phyloP scores from a whole-genome alignment of 2,329 filamentous ascomycete species.

The Hymenoscyphus albidus region DNA sequence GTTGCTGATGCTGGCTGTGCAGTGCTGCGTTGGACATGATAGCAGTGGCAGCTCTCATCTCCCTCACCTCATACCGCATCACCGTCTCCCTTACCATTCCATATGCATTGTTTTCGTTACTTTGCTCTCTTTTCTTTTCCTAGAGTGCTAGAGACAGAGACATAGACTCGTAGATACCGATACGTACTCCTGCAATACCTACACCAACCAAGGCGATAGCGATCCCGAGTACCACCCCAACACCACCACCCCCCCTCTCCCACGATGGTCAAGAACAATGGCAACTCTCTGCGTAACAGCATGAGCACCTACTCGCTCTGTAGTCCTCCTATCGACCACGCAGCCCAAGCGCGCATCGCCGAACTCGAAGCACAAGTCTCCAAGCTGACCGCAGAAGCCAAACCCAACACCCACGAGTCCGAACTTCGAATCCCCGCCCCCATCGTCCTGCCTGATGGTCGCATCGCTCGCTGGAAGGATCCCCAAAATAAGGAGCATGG shows the following conservation, averaged over 20 bases:
- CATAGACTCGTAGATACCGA: too few species aligned
- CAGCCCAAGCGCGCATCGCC: conserved; percentile 18
- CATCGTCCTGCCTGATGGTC: not conserved
- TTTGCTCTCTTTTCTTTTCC: too few species aligned
- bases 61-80: too few species aligned
- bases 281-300: conserved; percentile 25
- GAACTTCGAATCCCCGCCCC: not conserved
- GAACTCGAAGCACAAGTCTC: conserved; percentile 20
- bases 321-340: conserved; percentile 13
- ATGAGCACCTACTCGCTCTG: conserved; percentile 23
- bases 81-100: too few species aligned
- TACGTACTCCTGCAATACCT: too few species aligned
- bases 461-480: not conserved
- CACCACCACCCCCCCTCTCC: not conserved
- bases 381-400: not conserved
- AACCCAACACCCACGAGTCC: not conserved
- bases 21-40: not conserved
- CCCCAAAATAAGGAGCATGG: not conserved
- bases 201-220: too few species aligned
- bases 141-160: too few species aligned
- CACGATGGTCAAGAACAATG: conserved; percentile 30
- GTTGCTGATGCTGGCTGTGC: not conserved
- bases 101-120: too few species aligned
- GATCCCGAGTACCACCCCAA: not conserved
- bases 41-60: too few species aligned